A percentile compares a stretch with the other conserved stretches of the same genome.
These are phyloP conservation scores for Aphanomyces stellatus DNA, from an alignment of 352 stramenopile species.

Conservation along the genomic window DNA sequence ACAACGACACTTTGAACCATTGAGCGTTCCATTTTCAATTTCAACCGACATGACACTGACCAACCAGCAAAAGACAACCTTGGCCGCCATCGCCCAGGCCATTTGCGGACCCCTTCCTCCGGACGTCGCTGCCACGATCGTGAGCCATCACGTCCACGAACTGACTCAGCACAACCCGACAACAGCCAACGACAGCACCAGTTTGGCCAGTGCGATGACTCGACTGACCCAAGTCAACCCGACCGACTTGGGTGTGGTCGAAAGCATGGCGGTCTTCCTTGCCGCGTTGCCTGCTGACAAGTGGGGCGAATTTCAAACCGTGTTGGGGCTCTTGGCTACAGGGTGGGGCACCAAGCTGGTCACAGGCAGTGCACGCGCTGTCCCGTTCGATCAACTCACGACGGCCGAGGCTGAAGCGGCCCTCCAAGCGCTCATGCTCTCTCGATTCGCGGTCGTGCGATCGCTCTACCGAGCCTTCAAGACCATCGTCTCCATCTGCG, in stretches of 20 bases:
- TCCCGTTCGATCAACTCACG: slow-evolving; percentile 1
- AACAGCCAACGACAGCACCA: background rate
- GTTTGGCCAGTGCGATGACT: too few species aligned
- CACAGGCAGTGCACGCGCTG: background rate
- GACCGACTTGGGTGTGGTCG: background rate
- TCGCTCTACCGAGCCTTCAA: background rate
- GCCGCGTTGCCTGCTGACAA: background rate
- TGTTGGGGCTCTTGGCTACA: background rate
- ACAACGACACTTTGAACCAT: too few species aligned
- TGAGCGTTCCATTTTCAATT: too few species aligned
- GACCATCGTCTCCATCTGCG: background rate
- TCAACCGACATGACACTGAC: too few species aligned
- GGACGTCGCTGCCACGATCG: background rate
- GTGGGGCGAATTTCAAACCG: background rate
- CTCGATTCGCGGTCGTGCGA: background rate
- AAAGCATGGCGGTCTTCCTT: background rate
- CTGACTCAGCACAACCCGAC: background rate
- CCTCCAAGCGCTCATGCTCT: background rate
- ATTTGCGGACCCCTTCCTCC: background rate
- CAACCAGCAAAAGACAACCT: background rate
- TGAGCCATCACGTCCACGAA: background rate
- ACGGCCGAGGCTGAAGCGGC: background rate
- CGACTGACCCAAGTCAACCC: background rate
- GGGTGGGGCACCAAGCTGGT: background rate
- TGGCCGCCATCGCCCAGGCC: background rate